phyloP scores from a whole-genome alignment of 2,329 filamentous ascomycete species.

The Stemphylium vesicarium region DNA sequence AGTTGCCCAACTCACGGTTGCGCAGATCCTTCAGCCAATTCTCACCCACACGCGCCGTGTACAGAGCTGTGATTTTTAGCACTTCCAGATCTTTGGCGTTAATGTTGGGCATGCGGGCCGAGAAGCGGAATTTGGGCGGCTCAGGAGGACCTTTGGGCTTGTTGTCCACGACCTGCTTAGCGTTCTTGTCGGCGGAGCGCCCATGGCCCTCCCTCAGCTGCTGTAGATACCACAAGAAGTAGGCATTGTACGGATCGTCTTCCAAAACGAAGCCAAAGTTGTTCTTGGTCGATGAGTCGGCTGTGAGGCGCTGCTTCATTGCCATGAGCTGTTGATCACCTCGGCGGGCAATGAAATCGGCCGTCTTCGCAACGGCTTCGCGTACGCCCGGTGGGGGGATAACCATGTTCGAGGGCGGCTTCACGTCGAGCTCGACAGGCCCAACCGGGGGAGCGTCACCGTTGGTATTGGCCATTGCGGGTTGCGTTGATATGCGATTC shows the following conservation, averaged over 20 bases:
- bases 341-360: slow-evolving; percentile 81
- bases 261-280: slow-evolving; percentile 87
- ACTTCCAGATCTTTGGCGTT: slow-evolving; percentile 87
- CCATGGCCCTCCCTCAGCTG: slow-evolving; percentile 87
- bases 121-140: slow-evolving; percentile 89
- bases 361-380: slow-evolving; percentile 88
- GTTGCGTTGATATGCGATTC: slow-evolving; percentile 9
- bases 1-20: slow-evolving; percentile 87
- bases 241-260: slow-evolving; percentile 83
- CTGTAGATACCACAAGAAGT: slow-evolving; percentile 87
- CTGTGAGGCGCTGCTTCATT: slow-evolving; percentile 82
- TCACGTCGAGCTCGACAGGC: slow-evolving; percentile 49
- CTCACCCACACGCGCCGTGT: slow-evolving; percentile 90
- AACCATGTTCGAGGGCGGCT: slow-evolving; percentile 82
- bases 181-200: slow-evolving; percentile 49
- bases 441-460: slow-evolving; percentile 23
- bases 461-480: slow-evolving; percentile 40
- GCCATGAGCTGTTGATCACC: slow-evolving; percentile 76
- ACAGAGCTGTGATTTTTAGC: slow-evolving; percentile 79
- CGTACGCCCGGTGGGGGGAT: slow-evolving; percentile 86
- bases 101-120: slow-evolving; percentile 95
- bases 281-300: slow-evolving; percentile 73
- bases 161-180: slow-evolving; percentile 51
- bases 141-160: slow-evolving; percentile 83
- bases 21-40: slow-evolving; percentile 89